Base-by-base conservation (phyloP, 306 rosid species). In the Myrica gale region DNA sequence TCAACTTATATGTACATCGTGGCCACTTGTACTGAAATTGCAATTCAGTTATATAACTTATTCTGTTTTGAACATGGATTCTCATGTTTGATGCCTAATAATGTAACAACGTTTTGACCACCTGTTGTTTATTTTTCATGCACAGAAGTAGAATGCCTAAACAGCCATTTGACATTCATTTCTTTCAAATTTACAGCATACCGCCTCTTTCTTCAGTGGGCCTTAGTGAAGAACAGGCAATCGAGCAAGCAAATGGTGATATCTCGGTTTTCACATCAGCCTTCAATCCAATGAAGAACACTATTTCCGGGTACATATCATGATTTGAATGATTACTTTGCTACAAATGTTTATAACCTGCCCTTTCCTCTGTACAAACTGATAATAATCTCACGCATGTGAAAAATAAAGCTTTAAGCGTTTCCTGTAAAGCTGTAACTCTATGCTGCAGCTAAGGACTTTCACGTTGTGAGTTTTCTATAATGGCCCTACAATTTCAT, bases 151-250 rank as follows among this genome's bases (percentile, higher is more conserved):
- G 46, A 65, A 66, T 66, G n/a, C n/a, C 26, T 66, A 16, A 66
- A 37, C 12, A 16, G 1, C 51, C 10, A 42, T 41, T 63, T 32
- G 50, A 66, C 9, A 71, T 73, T 51, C 77, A 39, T 51, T 52
- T 77, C 20, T 78, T 78, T 50, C 71, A 45, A 17, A 55, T 84
- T 61, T 85, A 86, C 93, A 95, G 98, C 89, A 95, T 95, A 75
- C 98, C 98, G 8, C 96, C 98, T 71, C 98, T 95, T 66, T 89
- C 96, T 43, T 82, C 87, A 73, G 98, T 95, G 79, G 98, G 98
- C 72, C 95, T 88, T 57, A 95, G 92, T 76, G 98, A 95, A 90
- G 98, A 95, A 79, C 79, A 89, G 78, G 98, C 98, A 84, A 68
- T 92, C 52, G 96, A 89, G 85, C 81, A 89, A 79, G 83, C 85